Evolutionary conservation across 129 eudicot species (phyloP), one percentile per base, ranked within the genome.

Genomic region (Ambrosia artemisiifolia): DNA sequence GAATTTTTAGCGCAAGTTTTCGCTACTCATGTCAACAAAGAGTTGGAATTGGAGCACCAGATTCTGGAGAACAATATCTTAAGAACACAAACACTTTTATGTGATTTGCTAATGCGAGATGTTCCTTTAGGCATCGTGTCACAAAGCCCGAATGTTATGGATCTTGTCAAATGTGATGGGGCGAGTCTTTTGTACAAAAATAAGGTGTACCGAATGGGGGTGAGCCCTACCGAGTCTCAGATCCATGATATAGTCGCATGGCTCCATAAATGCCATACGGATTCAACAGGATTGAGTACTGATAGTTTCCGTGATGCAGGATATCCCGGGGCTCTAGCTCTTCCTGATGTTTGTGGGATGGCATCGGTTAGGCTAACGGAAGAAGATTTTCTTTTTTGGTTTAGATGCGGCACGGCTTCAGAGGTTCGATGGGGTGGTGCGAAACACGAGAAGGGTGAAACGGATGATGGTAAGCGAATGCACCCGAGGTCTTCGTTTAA

Each of bases 401-500:
- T 89, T 81, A 81, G 98, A 47, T 80, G 96, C 10, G 88, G 81
- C 62, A 86, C 98, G 17, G 96, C 95, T 38, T 88, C 88, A 0
- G 92, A 87, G 40, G 50, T 93, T 42, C 77, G 87, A 50, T 93
- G 98, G 98, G 98, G 95, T 48, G 96, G 98, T 2, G 98, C 96
- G 0, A 89, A 85, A 65, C 96, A 93, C 33, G 91, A 93, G 3
- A 84, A 75, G n/a, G 95, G 83, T 55, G 88, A 83, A 46, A 80
- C 72, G 82, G 98, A 93, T 67, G 96, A 93, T 67, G 96, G 95
- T 7, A 83, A 81, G 42, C 81, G 84, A 59, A 89, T 89, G 96
- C 96, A 93, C 34, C 98, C 98, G 0, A 70, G 98, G 77, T 93
- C 98, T 16, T 93, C 98, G 0, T 93, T 93, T 81, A 93, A 90